phyloP scores from a whole-genome alignment of 73 alveolate species.

The Stentor roeselii region DNA sequence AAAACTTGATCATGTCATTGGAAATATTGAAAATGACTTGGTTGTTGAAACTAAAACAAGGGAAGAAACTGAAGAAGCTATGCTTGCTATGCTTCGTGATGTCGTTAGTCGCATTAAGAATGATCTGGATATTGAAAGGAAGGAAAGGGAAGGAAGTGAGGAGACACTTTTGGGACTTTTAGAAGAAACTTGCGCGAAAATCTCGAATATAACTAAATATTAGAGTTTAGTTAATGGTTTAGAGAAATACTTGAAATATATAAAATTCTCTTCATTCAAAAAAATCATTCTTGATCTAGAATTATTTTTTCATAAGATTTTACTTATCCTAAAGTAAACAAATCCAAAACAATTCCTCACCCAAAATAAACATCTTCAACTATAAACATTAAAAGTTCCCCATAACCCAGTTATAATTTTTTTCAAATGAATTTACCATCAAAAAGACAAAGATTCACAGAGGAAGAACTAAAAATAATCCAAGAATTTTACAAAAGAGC shows the following conservation, averaged over 20 bases:
- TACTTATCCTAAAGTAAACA: too few relatives aligned
- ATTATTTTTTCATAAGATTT: too few relatives aligned
- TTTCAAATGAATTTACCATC: slow-evolving; percentile 12
- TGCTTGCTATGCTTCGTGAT: slow-evolving; percentile 80
- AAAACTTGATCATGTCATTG: slow-evolving; percentile 59
- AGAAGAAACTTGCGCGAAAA: slow-evolving; percentile 82
- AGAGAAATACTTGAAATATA: too few relatives aligned
- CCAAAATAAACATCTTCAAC: too few relatives aligned
- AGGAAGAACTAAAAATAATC: slow-evolving; percentile 5
- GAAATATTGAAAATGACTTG: slow-evolving; percentile 51
- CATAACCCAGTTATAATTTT: too few relatives aligned
- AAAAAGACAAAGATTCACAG: background rate
- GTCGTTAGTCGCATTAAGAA: slow-evolving; percentile 78
- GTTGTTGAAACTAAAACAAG: slow-evolving; percentile 70
- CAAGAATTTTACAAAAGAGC: slow-evolving; percentile 13
- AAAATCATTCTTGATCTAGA: too few relatives aligned
- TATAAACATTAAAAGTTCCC: too few relatives aligned
- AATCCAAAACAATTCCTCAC: too few relatives aligned
- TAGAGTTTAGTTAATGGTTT: too few relatives aligned
- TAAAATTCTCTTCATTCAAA: too few relatives aligned
- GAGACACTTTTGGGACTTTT: slow-evolving; percentile 71
- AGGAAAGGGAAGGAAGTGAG: slow-evolving; percentile 79
- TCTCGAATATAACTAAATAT: too few relatives aligned
- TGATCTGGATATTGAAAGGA: slow-evolving; percentile 72
- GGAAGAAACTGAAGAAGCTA: slow-evolving; percentile 90